Evolutionary conservation across 805 yeast species (phyloP), one percentile per base, ranked within the genome.

Genomic region (Komagataella mondaviorum): DNA sequence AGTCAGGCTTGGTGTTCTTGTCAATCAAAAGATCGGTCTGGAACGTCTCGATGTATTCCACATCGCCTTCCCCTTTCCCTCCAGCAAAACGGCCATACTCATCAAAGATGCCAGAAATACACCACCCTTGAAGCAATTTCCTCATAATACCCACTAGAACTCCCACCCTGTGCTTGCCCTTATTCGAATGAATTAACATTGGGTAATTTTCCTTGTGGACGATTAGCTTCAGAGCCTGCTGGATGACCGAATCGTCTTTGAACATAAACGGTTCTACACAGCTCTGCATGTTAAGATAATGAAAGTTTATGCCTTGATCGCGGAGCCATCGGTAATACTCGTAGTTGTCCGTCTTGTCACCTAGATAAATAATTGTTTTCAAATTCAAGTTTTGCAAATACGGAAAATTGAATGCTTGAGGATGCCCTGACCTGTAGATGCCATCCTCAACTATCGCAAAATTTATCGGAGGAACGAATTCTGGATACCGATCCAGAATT

Each of bases 131-230:
- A 48, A 89, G 68, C 50, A 85, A 64, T 61, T 88, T 88, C 49
- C 99, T 70, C 75, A 91, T 81, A 30, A 88, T 73, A 0, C 96
- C 99, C n/a, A 90, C 95, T 46, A 90, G 71, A 1, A 93, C 90
- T 0, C 98, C 98, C 2, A 88, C 90, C 46, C 99, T 68, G 63
- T 91, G 99, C 64, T 93, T 93, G n/a, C 99, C 99, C 69, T 91
- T 91, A 65, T 93, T 88, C 3, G 96, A 88, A 64, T 93, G 98
- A 10, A 91, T 77, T 52, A 91, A 71, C 10, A 91, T 80, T 1
- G 99, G 99, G 62, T 85, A 88, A 63, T 89, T 89, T 12, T 81
- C 78, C 48, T 71, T 72, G 58, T 84, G 76, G 36, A 81, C 62
- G 49, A 85, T 71, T 44, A 84, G 59, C 52, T 76, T 71, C 46